Conservation (phyloP, 2,329 filamentous ascomycete species). For the Epichloe uncinata region DNA sequence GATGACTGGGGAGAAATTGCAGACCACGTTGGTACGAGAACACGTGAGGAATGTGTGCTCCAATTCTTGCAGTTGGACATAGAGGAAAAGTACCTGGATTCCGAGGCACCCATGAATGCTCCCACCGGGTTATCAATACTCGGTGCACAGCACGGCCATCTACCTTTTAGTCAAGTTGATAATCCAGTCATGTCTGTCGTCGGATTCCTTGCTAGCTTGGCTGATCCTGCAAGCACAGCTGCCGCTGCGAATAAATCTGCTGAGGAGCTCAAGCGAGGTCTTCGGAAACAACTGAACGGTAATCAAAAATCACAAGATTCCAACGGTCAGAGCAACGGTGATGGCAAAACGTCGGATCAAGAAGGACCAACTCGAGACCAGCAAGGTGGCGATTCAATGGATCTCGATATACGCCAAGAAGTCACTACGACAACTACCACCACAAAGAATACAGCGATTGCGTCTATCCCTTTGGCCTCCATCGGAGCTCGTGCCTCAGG, state of each 20-base stretch:
- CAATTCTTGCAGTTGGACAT: constrained; percentile 96
- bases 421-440: constrained; percentile 37
- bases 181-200: constrained; percentile 97
- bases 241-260: constrained; percentile 82
- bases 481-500: constrained; percentile 77
- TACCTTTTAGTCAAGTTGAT: constrained; percentile 84
- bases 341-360: background rate
- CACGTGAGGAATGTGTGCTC: constrained; percentile 88
- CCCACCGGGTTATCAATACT: constrained; percentile 51
- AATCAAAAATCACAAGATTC: constrained; percentile 31
- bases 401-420: constrained; percentile 44
- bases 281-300: constrained; percentile 65
- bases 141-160: constrained; percentile 59
- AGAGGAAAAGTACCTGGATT: constrained; percentile 90
- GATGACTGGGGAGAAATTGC: constrained; percentile 93
- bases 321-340: constrained; percentile 45
- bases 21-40: constrained; percentile 82
- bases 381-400: constrained; percentile 45
- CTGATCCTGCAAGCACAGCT: constrained; percentile 79
- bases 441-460: constrained; percentile 36
- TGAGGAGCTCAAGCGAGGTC: constrained; percentile 67
- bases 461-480: constrained; percentile 72
- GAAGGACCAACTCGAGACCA: background rate
- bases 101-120: constrained; percentile 41
- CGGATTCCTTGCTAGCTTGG: constrained; percentile 81